Evolutionary conservation across 106 monocot species (phyloP).

Genomic region (Alisma plantagoaquatica): DNA sequence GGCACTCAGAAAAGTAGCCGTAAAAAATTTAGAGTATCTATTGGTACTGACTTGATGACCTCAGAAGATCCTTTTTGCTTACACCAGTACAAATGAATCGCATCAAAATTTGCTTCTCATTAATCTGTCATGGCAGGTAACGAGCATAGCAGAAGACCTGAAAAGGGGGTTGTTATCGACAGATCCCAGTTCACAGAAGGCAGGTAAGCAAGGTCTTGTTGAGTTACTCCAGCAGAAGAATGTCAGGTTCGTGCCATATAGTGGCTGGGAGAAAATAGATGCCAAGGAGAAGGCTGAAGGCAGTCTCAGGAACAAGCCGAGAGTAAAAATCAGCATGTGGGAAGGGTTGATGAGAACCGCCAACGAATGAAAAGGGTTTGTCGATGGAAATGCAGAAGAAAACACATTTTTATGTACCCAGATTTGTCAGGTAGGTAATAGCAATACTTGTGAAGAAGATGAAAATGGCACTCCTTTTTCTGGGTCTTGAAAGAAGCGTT

Average conservation of each 20-base stretch:
- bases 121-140: slow-evolving; percentile 62
- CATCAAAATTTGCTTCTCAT: too few species aligned
- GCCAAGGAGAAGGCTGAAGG: slow-evolving; percentile 59
- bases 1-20: too few species aligned
- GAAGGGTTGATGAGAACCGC: slow-evolving; percentile 47
- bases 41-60: too few species aligned
- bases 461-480: too few species aligned
- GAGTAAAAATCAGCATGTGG: slow-evolving; percentile 73
- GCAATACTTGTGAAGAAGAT: too few species aligned
- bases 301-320: slow-evolving; percentile 50
- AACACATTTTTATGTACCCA: too few species aligned
- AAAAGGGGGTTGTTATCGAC: slow-evolving; percentile 25
- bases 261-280: slow-evolving; percentile 88
- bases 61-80: too few species aligned
- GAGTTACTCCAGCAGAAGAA: slow-evolving; percentile 41
- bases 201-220: slow-evolving; percentile 66
- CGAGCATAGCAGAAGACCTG: slow-evolving; percentile 65
- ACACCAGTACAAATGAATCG: too few species aligned
- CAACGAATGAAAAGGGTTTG: slow-evolving; percentile 12
- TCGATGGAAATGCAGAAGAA: too few species aligned
- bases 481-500: too few species aligned
- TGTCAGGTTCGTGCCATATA: slow-evolving; percentile 49
- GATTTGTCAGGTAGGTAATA: too few species aligned
- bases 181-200: slow-evolving; percentile 20
- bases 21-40: too few species aligned